A percentile compares a stretch with the other conserved stretches of the same genome.
Evolutionary conservation across 768 basidiomycete species (phyloP).

Genomic region (Kwoniella mangroviensis): DNA sequence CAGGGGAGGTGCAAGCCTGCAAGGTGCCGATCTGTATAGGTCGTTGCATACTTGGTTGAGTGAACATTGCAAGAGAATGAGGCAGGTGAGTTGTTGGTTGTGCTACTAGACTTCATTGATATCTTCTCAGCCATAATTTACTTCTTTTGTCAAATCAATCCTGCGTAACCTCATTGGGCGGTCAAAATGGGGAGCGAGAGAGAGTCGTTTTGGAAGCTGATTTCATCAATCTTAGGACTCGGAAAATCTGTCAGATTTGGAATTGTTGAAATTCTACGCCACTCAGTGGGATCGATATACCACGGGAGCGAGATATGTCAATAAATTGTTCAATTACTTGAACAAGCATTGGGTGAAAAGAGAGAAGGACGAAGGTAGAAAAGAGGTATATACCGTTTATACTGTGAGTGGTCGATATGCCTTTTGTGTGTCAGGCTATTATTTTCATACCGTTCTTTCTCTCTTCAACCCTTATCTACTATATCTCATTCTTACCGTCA

Average conservation of each 20-base stretch:
- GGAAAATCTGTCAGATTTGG: constrained; percentile 81
- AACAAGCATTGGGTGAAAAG: constrained; percentile 99
- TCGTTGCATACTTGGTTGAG: constrained; percentile 90
- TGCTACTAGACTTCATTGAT: too few species aligned
- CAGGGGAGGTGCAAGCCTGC: constrained; percentile 78
- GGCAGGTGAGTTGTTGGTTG: constrained; percentile 66
- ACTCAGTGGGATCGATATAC: constrained; percentile 95
- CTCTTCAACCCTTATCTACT: background rate
- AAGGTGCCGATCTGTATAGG: constrained; percentile 97
- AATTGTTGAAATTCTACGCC: constrained; percentile 86
- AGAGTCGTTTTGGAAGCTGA: background rate
- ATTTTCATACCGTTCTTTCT: background rate
- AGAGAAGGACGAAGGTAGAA: constrained; percentile 94
- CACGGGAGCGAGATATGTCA: constrained; percentile 94
- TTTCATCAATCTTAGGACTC: constrained; percentile 64
- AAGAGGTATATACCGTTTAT: constrained; percentile 92
- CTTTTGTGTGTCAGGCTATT: background rate
- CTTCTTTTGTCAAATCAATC: too few species aligned
- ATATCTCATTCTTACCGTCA: background rate
- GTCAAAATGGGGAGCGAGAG: too few species aligned
- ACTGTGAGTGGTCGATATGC: constrained; percentile 67
- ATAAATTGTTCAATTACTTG: constrained; percentile 94
- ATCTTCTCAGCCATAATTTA: too few species aligned
- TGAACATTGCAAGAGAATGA: constrained; percentile 71
- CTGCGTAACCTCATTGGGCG: too few species aligned